These are phyloP conservation scores for Colletotrichum caudatum DNA, from an alignment of 2,329 filamentous ascomycete genomes.

Conservation along the genomic window DNA sequence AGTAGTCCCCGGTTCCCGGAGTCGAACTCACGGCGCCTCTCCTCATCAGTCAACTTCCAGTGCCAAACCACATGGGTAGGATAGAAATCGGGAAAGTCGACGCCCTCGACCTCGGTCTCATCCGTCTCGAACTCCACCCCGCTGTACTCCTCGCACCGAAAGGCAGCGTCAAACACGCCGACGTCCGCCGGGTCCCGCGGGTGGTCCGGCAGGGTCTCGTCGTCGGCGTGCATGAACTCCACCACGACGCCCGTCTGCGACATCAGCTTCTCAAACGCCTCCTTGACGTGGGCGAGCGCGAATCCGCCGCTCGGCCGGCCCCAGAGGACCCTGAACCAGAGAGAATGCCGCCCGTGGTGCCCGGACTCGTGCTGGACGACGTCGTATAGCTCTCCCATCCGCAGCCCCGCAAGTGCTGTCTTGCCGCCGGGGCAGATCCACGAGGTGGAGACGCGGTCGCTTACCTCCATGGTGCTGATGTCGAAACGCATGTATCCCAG, in stretches of 20 bases:
- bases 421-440: neutral
- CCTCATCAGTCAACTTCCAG: conserved; percentile 21
- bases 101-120: conserved; percentile 9
- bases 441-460: conserved; percentile 27
- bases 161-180: conserved; percentile 30
- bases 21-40: neutral
- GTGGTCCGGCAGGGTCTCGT: conserved; percentile 31
- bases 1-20: neutral
- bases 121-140: conserved; percentile 11
- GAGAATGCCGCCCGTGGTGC: conserved; percentile 33
- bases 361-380: conserved; percentile 30
- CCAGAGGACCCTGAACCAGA: conserved; percentile 39
- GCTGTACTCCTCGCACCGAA: conserved; percentile 26
- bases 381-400: conserved; percentile 44
- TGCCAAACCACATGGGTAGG: conserved; percentile 32
- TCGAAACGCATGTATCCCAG: conserved; percentile 33
- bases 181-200: conserved; percentile 28
- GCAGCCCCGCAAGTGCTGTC: conserved; percentile 17
- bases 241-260: conserved; percentile 30
- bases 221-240: conserved; percentile 39
- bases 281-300: conserved; percentile 19
- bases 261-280: conserved; percentile 28
- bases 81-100: conserved; percentile 28
- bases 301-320: conserved; percentile 12
- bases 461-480: conserved; percentile 11